A percentile compares a stretch with the other conserved stretches of the same genome.
Evolutionary conservation across 352 stramenopile species (phyloP).

Genomic region (Globisporangium yorkense): DNA sequence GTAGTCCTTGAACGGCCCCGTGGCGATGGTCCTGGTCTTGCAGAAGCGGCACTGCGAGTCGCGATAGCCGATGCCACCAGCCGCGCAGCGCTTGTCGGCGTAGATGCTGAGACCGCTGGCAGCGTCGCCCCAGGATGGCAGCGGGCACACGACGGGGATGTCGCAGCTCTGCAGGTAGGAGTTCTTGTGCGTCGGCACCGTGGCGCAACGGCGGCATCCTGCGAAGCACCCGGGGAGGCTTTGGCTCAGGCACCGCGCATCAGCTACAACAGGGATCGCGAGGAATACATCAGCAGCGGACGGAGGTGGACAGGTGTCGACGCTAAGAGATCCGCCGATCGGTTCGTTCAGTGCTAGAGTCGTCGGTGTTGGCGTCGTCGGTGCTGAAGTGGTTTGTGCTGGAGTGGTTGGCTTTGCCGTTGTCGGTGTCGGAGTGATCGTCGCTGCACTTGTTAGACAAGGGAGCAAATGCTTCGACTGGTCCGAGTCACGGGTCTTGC

Average conservation of each 20-base stretch:
- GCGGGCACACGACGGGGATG: not conserved
- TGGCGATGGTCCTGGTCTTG: constrained; percentile 9
- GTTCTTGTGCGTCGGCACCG: constrained; percentile 13
- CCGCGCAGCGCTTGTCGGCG: constrained; percentile 15
- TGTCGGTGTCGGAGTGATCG: too few relatives aligned
- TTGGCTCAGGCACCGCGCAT: constrained; percentile 16
- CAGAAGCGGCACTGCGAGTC: constrained; percentile 33
- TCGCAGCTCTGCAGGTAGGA: constrained; percentile 12
- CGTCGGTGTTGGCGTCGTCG: not conserved
- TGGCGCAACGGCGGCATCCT: constrained; percentile 18
- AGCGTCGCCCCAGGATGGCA: constrained; percentile 9
- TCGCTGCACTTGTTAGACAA: not conserved
- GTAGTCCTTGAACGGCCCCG: not conserved
- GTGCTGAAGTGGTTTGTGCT: not conserved
- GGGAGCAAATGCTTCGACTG: constrained; percentile 4
- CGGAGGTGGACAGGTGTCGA: not conserved
- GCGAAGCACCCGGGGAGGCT: constrained; percentile 17
- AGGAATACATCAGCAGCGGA: not conserved
- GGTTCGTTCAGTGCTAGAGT: not conserved
- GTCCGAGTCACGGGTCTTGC: not conserved
- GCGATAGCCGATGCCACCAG: constrained; percentile 26
- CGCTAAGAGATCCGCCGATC: not conserved
- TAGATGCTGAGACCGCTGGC: constrained; percentile 25
- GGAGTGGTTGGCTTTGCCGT: not conserved
- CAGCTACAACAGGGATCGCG: constrained; percentile 9